A percentile compares a stretch with the other conserved stretches of the same genome.
phyloP scores from a whole-genome alignment of 1,284 basidiomycete species.

The Coriolopsis trogii region DNA sequence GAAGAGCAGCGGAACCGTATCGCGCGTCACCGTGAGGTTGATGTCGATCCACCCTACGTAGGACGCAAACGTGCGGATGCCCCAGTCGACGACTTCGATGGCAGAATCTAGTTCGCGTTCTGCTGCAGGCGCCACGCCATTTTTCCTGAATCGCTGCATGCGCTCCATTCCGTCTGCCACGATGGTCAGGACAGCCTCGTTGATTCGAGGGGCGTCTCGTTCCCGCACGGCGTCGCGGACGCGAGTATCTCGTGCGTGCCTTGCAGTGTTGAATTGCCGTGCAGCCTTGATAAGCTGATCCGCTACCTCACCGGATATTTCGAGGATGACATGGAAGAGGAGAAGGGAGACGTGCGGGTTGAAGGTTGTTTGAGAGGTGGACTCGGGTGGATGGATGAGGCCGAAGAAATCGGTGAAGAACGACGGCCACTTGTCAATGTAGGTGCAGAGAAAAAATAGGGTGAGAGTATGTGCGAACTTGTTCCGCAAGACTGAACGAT shows the following conservation, averaged over 20 bases:
- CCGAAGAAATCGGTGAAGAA: constrained; percentile 83
- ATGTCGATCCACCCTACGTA: constrained; percentile 99
- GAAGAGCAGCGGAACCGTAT: constrained; percentile 87
- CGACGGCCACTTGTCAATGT: constrained; percentile 80
- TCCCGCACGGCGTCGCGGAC: constrained; percentile 91
- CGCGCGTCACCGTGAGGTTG: constrained; percentile 91
- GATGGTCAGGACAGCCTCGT: constrained; percentile 86
- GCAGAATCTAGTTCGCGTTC: constrained; percentile 60
- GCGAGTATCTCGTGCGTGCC: constrained; percentile 79
- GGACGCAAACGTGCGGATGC: constrained; percentile 88
- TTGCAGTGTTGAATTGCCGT: constrained; percentile 65
- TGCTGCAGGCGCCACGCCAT: constrained; percentile 40
- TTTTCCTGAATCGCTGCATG: constrained; percentile 57
- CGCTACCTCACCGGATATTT: constrained; percentile 91
- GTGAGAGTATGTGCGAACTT: constrained; percentile 98
- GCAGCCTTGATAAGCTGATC: constrained; percentile 90
- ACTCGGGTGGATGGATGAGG: constrained; percentile 66
- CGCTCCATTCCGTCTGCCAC: constrained; percentile 75
- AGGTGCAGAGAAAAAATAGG: constrained; percentile 91
- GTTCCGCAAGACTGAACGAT: constrained; percentile 79
- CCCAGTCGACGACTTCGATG: constrained; percentile 86
- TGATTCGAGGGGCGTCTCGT: constrained; percentile 86
- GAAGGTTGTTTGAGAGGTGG: constrained; percentile 57
- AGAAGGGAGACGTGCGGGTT: constrained; percentile 85
- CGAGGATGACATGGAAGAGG: constrained; percentile 86